phyloP scores from a whole-genome alignment of 768 basidiomycete species.

The Auriculariales sp. region DNA sequence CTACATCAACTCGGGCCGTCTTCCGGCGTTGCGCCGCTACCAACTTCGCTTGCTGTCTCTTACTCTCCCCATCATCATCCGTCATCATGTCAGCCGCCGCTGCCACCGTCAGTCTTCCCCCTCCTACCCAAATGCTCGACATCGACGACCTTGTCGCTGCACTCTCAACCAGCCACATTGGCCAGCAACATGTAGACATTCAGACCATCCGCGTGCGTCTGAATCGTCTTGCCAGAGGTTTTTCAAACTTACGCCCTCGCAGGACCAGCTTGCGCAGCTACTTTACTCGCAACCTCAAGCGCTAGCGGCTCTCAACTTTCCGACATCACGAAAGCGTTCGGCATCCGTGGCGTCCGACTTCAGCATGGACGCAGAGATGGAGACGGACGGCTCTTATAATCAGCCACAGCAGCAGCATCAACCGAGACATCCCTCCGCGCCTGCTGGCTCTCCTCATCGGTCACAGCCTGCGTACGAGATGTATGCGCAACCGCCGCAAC shows the following conservation, averaged over 20 bases:
- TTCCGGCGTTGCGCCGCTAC: background rate
- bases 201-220: background rate
- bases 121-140: too few species aligned
- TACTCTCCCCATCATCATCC: background rate
- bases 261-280: constrained; percentile 1
- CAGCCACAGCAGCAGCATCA: background rate
- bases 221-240: background rate
- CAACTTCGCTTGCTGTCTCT: background rate
- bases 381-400: background rate
- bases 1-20: too few species aligned
- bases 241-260: background rate
- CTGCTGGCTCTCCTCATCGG: background rate
- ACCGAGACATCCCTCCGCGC: background rate
- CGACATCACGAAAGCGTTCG: background rate
- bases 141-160: background rate
- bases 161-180: background rate
- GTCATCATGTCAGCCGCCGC: background rate
- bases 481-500: background rate
- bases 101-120: background rate
- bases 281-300: background rate
- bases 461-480: background rate
- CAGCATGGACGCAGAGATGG: background rate
- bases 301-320: background rate
- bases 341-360: background rate
- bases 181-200: background rate